A percentile compares a stretch with the other conserved stretches of the same genome.
These are phyloP conservation scores for Botryotinia calthae DNA, from an alignment of 2,329 filamentous ascomycete genomes.

Conservation along the genomic window DNA sequence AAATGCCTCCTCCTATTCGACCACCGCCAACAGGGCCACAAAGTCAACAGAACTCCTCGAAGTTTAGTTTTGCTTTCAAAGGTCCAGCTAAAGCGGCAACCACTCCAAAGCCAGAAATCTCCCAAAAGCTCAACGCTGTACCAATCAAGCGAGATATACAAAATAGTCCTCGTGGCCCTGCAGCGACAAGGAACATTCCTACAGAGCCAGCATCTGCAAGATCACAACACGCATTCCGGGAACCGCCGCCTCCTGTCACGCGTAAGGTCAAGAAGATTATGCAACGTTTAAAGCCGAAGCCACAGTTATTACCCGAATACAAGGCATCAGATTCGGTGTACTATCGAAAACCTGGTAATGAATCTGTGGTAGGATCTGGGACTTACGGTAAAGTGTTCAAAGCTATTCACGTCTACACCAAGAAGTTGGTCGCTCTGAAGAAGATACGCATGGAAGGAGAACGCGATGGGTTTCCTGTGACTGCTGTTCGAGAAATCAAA, in stretches of 20 bases:
- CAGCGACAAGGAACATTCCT: conserved; percentile 45
- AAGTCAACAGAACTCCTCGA: conserved; percentile 48
- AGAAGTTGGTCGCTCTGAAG: conserved; percentile 79
- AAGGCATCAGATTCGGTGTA: conserved; percentile 84
- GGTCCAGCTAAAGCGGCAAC: conserved; percentile 59
- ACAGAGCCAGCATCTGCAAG: conserved; percentile 55
- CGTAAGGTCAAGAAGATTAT: conserved; percentile 65
- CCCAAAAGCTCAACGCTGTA: conserved; percentile 63
- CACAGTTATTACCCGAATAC: conserved; percentile 68
- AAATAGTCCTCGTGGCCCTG: conserved; percentile 42
- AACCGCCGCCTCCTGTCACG: conserved; percentile 43
- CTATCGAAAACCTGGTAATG: conserved; percentile 93
- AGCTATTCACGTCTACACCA: conserved; percentile 88
- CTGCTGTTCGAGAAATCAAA: conserved; percentile 87
- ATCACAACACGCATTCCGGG: conserved; percentile 32
- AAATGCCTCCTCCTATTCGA: conserved; percentile 54
- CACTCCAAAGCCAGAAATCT: conserved; percentile 61
- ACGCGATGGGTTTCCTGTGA: conserved; percentile 86
- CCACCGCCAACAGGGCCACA: conserved; percentile 46
- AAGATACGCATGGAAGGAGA: conserved; percentile 93
- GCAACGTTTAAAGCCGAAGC: conserved; percentile 68
- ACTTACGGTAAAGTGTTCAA: conserved; percentile 97
- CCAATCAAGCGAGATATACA: conserved; percentile 32
- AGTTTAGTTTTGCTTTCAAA: conserved; percentile 95
- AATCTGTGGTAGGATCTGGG: conserved; percentile 91